Evolutionary conservation across 2,329 filamentous ascomycete genomes (phyloP).

Genomic region (Didymosphaeria variabile): DNA sequence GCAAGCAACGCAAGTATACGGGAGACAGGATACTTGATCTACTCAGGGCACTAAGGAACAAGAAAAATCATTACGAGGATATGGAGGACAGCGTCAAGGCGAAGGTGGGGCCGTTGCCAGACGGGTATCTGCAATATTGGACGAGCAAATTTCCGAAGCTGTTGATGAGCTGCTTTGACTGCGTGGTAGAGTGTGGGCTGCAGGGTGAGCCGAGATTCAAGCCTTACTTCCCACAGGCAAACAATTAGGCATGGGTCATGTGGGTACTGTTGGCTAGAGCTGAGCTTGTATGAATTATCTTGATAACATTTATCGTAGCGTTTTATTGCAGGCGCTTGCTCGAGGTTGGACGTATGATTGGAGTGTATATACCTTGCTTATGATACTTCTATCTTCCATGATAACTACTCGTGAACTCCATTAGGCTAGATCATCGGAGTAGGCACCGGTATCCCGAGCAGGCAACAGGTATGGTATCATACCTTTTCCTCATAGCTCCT

Average conservation of each 20-base stretch:
- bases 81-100: slow-evolving; percentile 83
- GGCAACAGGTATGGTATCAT: not conserved
- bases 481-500: not conserved
- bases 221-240: slow-evolving; percentile 68
- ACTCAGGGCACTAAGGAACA: slow-evolving; percentile 88
- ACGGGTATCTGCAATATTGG: slow-evolving; percentile 88
- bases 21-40: slow-evolving; percentile 85
- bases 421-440: not conserved
- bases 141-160: slow-evolving; percentile 79
- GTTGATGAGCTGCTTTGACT: slow-evolving; percentile 79
- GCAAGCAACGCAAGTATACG: slow-evolving; percentile 95
- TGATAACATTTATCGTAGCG: not conserved
- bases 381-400: not conserved
- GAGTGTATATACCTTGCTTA: not conserved
- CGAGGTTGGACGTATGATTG: not conserved
- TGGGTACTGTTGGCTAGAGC: not conserved
- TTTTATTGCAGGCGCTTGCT: not conserved
- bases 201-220: slow-evolving; percentile 72
- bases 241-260: not conserved
- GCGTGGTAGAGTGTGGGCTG: slow-evolving; percentile 73
- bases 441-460: not conserved
- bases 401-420: not conserved
- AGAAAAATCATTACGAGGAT: slow-evolving; percentile 97
- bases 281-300: not conserved
- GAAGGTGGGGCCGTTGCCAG: slow-evolving; percentile 76